A percentile compares a stretch with the other conserved stretches of the same genome.
These are phyloP conservation scores for Moniliella sp. DNA, from an alignment of 1,284 basidiomycete genomes.

Conservation along the genomic window DNA sequence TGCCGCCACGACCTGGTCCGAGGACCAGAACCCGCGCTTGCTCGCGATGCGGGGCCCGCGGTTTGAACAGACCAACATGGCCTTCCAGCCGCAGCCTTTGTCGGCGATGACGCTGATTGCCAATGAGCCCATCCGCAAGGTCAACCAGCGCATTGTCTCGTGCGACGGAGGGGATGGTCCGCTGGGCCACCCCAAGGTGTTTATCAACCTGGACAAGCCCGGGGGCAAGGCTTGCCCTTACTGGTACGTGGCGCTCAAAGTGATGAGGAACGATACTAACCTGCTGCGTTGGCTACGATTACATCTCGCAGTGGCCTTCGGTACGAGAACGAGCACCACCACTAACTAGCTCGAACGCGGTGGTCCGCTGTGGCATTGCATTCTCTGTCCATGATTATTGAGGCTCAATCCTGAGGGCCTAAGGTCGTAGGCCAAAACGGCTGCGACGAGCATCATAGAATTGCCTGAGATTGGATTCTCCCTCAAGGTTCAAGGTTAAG, in stretches of 20 bases:
- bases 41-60: slow-evolving; percentile 45
- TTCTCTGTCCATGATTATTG: too few relatives aligned
- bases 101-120: slow-evolving; percentile 74
- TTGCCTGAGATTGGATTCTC: too few relatives aligned
- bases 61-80: slow-evolving; percentile 73
- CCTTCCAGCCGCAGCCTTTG: slow-evolving; percentile 66
- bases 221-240: slow-evolving; percentile 26
- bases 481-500: too few relatives aligned
- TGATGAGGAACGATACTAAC: too few relatives aligned
- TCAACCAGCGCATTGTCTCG: slow-evolving; percentile 57
- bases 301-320: too few relatives aligned
- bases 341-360: too few relatives aligned
- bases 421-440: too few relatives aligned
- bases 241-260: slow-evolving; percentile 15
- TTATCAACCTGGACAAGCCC: slow-evolving; percentile 56
- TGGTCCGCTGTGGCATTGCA: too few relatives aligned
- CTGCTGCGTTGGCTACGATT: too few relatives aligned
- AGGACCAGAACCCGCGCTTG: slow-evolving; percentile 39
- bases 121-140: slow-evolving; percentile 61
- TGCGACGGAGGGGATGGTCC: slow-evolving; percentile 71
- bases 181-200: slow-evolving; percentile 85
- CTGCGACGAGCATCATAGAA: too few relatives aligned
- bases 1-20: slow-evolving; percentile 19
- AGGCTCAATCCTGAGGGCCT: too few relatives aligned
- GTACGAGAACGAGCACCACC: too few relatives aligned